Percentiles rank a stretch among this genome's conserved stretches.
Evolutionary conservation across 2,329 filamentous ascomycete genomes (phyloP).

Genomic region (Rhynchosporium agropyri): DNA sequence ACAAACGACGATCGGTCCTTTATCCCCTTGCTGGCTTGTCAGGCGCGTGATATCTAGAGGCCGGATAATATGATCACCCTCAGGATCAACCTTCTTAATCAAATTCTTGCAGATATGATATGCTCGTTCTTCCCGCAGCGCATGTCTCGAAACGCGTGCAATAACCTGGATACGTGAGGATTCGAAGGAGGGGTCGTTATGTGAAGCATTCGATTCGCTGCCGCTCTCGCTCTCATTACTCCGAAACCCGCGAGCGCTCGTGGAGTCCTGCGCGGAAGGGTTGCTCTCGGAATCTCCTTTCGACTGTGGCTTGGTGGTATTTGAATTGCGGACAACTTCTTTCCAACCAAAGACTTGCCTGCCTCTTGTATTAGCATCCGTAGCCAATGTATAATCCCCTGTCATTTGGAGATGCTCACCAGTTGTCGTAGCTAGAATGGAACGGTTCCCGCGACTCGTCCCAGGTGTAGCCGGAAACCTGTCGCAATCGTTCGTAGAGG

Average conservation of each 20-base stretch:
- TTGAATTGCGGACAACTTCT: slow-evolving; percentile 34
- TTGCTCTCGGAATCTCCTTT: slow-evolving; percentile 43
- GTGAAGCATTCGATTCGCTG: slow-evolving; percentile 33
- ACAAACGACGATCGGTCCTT: slow-evolving; percentile 71
- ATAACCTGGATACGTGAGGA: slow-evolving; percentile 56
- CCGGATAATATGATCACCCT: slow-evolving; percentile 74
- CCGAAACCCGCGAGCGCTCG: slow-evolving; percentile 17
- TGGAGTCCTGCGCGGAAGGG: slow-evolving; percentile 20
- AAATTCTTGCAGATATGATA: slow-evolving; percentile 81
- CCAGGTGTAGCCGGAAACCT: slow-evolving; percentile 76
- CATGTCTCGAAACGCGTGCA: slow-evolving; percentile 80
- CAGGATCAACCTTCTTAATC: slow-evolving; percentile 69
- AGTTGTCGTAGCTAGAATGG: slow-evolving; percentile 83
- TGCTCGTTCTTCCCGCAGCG: slow-evolving; percentile 81
- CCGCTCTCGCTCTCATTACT: slow-evolving; percentile 31
- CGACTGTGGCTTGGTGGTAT: slow-evolving; percentile 40
- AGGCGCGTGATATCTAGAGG: slow-evolving; percentile 80
- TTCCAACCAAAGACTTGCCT: slow-evolving; percentile 69
- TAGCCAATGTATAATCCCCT: neutral
- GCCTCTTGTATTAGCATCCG: slow-evolving; percentile 12
- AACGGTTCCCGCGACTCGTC: slow-evolving; percentile 63
- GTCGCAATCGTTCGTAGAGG: slow-evolving; percentile 72
- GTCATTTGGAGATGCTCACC: slow-evolving; percentile 53
- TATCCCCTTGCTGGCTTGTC: slow-evolving; percentile 67
- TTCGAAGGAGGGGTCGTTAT: slow-evolving; percentile 26